Evolutionary conservation across 2,329 filamentous ascomycete genomes (phyloP).

Genomic region (Dothiorella sarmentorum): DNA sequence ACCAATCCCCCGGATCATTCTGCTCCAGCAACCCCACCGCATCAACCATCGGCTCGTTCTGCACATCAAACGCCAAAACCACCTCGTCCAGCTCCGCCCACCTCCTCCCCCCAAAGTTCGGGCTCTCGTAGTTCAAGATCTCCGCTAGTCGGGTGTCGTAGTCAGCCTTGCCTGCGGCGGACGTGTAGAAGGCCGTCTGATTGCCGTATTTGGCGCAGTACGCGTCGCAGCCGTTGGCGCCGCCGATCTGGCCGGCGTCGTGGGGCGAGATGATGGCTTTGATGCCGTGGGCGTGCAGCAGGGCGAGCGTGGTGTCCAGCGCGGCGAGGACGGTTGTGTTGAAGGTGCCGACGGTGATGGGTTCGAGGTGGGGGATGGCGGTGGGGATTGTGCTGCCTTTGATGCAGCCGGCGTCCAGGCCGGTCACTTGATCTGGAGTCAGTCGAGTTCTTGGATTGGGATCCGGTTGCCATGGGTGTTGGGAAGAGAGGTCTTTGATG

Average conservation of each 20-base stretch:
- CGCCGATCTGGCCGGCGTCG: conserved; percentile 19
- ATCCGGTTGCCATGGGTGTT: background rate
- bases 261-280: conserved; percentile 21
- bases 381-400: conserved; percentile 29
- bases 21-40: background rate
- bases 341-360: conserved; percentile 8
- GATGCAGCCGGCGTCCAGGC: conserved; percentile 23
- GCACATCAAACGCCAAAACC: conserved; percentile 21
- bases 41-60: conserved; percentile 22
- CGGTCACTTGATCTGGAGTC: conserved; percentile 15
- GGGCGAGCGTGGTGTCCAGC: conserved; percentile 20
- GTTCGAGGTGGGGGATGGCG: conserved; percentile 14
- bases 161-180: conserved; percentile 8
- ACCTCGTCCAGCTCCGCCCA: conserved; percentile 20
- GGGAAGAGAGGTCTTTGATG: background rate
- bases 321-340: conserved; percentile 20
- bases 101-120: conserved; percentile 16
- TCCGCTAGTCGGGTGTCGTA: conserved; percentile 19
- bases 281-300: conserved; percentile 18
- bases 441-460: background rate
- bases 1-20: conserved; percentile 21
- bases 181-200: conserved; percentile 18
- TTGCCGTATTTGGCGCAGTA: conserved; percentile 1
- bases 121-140: conserved; percentile 19
- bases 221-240: background rate